These are phyloP conservation scores for Clavaria fumosa DNA, from an alignment of 768 basidiomycete species.

Conservation along the genomic window DNA sequence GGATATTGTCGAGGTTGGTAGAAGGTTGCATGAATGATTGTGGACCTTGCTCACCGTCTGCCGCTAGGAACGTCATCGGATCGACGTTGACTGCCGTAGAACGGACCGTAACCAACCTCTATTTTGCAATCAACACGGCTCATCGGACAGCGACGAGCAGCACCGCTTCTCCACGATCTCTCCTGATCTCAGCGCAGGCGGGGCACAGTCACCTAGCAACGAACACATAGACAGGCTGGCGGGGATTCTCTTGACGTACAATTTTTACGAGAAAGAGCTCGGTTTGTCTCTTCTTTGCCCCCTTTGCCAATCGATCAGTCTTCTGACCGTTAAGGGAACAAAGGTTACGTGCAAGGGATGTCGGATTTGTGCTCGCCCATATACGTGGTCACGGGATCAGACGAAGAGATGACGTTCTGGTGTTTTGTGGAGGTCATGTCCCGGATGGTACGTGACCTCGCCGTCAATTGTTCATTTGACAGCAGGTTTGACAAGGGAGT, in stretches of 20 bases:
- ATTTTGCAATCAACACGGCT: slow-evolving; percentile 38
- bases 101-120: slow-evolving; percentile 91
- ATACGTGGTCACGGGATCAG: slow-evolving; percentile 79
- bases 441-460: slow-evolving; percentile 54
- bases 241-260: slow-evolving; percentile 78
- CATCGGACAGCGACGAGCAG: slow-evolving; percentile 17
- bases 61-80: slow-evolving; percentile 68
- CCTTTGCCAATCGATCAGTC: not conserved
- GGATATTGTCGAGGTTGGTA: slow-evolving; percentile 61
- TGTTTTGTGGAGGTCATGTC: slow-evolving; percentile 92
- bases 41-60: slow-evolving; percentile 2
- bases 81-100: slow-evolving; percentile 92
- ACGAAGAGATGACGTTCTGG: slow-evolving; percentile 91
- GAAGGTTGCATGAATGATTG: slow-evolving; percentile 9
- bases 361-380: slow-evolving; percentile 89
- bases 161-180: slow-evolving; percentile 59
- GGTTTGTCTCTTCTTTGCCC: slow-evolving; percentile 33
- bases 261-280: slow-evolving; percentile 76
- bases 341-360: slow-evolving; percentile 98
- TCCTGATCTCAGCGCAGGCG: slow-evolving; percentile 54
- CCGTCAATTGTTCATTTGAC: not conserved
- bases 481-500: slow-evolving; percentile 6
- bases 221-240: slow-evolving; percentile 85
- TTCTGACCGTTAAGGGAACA: slow-evolving; percentile 5
- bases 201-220: slow-evolving; percentile 79